phyloP scores from a whole-genome alignment of 768 basidiomycete species.

The Myochromella boudieri region DNA sequence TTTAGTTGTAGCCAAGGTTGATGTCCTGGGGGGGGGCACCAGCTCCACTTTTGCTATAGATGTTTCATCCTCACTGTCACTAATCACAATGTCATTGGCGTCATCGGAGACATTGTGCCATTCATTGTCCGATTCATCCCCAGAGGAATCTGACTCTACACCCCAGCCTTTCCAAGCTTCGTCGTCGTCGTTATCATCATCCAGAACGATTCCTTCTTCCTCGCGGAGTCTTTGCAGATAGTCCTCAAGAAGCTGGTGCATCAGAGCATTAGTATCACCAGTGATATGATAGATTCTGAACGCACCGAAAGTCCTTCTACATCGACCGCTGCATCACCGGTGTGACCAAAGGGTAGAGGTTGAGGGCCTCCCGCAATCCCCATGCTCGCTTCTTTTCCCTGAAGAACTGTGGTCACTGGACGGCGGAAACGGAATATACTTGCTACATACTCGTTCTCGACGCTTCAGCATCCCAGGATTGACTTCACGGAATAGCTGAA shows the following conservation, averaged over 20 bases:
- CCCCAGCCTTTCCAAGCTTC: constrained; percentile 90
- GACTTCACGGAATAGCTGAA: constrained; percentile 93
- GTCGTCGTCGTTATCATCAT: constrained; percentile 58
- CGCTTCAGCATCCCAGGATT: constrained; percentile 91
- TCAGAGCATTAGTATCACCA: background rate
- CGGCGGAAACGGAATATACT: background rate
- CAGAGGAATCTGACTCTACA: constrained; percentile 66
- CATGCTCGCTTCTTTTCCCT: constrained; percentile 93
- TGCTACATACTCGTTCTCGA: constrained; percentile 69
- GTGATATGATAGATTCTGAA: background rate
- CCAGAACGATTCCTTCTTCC: constrained; percentile 52
- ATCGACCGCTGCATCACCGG: constrained; percentile 68
- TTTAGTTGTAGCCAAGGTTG: constrained; percentile 80
- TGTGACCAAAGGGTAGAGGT: constrained; percentile 83
- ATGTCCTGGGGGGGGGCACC: constrained; percentile 40
- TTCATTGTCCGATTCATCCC: constrained; percentile 61
- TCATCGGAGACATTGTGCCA: constrained; percentile 86
- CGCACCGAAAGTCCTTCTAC: constrained; percentile 89
- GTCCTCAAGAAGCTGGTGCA: constrained; percentile 76
- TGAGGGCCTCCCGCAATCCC: constrained; percentile 60
- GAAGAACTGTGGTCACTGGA: constrained; percentile 14
- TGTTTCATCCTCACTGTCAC: constrained; percentile 84
- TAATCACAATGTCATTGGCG: constrained; percentile 68
- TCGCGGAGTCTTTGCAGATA: constrained; percentile 73
- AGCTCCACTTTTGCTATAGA: constrained; percentile 45